Percentiles rank a stretch among this genome's conserved stretches.
phyloP scores from a whole-genome alignment of 208 protist species.

The Trypanosoma mega region DNA sequence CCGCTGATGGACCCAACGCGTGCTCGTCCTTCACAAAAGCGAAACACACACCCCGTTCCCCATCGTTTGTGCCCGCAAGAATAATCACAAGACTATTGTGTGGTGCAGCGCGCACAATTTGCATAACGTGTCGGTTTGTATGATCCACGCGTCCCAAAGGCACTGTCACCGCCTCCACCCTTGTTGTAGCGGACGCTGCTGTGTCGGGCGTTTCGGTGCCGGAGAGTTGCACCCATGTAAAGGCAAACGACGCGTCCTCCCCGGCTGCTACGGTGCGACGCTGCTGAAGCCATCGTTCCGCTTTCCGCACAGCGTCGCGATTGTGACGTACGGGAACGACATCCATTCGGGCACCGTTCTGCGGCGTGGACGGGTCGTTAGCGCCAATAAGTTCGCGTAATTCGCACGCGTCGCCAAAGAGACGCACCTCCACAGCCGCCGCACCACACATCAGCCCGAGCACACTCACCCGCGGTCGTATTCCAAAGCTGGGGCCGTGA shows the following conservation, averaged over 20 bases:
- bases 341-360: conserved; percentile 32
- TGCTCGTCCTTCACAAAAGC: conserved; percentile 75
- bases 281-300: conserved; percentile 51
- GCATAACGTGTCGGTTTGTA: conserved; percentile 67
- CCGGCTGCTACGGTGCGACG: conserved; percentile 19
- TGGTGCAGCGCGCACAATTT: conserved; percentile 62
- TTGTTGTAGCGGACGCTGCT: neutral
- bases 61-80: conserved; percentile 38
- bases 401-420: conserved; percentile 65
- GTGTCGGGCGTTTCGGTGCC: conserved; percentile 31
- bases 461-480: conserved; percentile 57
- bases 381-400: conserved; percentile 29
- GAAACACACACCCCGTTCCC: conserved; percentile 63
- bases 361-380: neutral
- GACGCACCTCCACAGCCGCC: conserved; percentile 33
- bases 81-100: conserved; percentile 73
- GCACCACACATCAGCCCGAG: conserved; percentile 48
- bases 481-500: conserved; percentile 74
- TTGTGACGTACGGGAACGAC: conserved; percentile 67
- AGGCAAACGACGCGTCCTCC: conserved; percentile 27
- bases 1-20: conserved; percentile 30
- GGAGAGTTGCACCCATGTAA: conserved; percentile 72
- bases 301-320: conserved; percentile 69
- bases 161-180: neutral
- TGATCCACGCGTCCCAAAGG: neutral